These are phyloP conservation scores for Salix exigua DNA, from an alignment of 345 rosid genomes.

Conservation along the genomic window DNA sequence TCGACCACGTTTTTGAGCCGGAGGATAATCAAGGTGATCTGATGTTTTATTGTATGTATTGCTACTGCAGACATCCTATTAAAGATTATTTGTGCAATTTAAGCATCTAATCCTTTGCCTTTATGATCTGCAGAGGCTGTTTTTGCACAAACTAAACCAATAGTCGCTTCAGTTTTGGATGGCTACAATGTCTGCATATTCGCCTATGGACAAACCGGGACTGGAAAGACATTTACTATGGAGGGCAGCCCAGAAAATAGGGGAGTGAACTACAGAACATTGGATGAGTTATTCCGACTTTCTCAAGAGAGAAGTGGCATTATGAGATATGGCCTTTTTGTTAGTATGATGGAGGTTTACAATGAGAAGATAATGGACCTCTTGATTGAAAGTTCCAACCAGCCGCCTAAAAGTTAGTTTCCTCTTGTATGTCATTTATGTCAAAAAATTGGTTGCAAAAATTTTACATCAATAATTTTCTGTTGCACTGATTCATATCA, in stretches of 20 bases:
- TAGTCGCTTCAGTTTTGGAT: constrained; percentile 81
- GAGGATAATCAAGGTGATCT: constrained; percentile 76
- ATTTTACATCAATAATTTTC: not conserved
- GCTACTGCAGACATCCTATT: constrained; percentile 5
- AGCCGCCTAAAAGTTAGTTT: constrained; percentile 66
- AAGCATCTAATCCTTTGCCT: not conserved
- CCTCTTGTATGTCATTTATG: not conserved
- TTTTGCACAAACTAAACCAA: constrained; percentile 77
- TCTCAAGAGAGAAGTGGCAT: constrained; percentile 52
- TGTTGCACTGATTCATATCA: not conserved
- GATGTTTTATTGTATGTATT: constrained; percentile 3
- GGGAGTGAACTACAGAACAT: constrained; percentile 89
- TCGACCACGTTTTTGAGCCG: constrained; percentile 79
- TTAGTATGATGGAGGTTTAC: constrained; percentile 97
- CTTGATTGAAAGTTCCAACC: constrained; percentile 64
- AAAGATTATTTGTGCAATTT: not conserved
- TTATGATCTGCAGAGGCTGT: constrained; percentile 60
- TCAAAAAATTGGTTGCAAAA: not conserved
- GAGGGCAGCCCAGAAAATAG: constrained; percentile 83
- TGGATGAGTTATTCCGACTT: constrained; percentile 74
- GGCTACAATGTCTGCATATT: constrained; percentile 93
- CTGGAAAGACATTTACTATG: constrained; percentile 96
- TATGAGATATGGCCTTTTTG: constrained; percentile 64
- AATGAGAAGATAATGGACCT: constrained; percentile 95
- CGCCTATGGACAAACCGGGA: constrained; percentile 98